Evolutionary conservation across 768 basidiomycete genomes (phyloP).

Genomic region (Coprinellus micaceus): DNA sequence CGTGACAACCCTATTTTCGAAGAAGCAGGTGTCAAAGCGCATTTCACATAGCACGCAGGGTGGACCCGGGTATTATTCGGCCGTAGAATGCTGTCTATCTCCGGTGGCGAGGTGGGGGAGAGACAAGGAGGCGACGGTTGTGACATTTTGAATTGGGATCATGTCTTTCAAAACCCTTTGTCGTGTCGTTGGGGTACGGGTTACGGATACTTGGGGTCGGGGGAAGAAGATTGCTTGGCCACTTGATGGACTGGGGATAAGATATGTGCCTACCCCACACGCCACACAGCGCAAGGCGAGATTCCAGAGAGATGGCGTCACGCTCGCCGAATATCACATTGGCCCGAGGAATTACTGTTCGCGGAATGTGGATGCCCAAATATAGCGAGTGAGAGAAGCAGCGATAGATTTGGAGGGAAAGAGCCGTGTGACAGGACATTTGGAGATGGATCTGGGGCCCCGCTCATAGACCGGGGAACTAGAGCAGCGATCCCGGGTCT

Average conservation of each 20-base stretch:
- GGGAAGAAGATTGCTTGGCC: too few relatives aligned
- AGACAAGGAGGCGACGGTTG: background rate
- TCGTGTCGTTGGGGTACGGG: too few relatives aligned
- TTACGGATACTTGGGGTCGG: background rate
- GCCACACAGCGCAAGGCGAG: too few relatives aligned
- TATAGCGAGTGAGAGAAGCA: background rate
- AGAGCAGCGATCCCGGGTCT: background rate
- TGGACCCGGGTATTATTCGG: constrained; percentile 4
- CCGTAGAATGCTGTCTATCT: background rate
- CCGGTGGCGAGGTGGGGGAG: background rate
- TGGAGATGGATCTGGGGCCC: background rate
- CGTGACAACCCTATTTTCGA: background rate
- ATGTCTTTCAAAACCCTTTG: background rate
- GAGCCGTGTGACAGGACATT: background rate
- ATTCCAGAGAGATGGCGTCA: constrained; percentile 1
- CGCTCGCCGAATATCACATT: constrained; percentile 2
- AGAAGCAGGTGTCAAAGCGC: background rate
- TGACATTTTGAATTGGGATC: background rate
- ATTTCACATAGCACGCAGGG: background rate
- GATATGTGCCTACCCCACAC: too few relatives aligned
- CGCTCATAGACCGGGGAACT: background rate
- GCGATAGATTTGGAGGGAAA: background rate
- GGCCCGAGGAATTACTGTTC: background rate
- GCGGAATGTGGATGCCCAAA: constrained; percentile 5
- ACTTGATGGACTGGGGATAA: too few relatives aligned